Evolutionary conservation across 352 stramenopile species (phyloP).

Genomic region (Pythium guiyangense): DNA sequence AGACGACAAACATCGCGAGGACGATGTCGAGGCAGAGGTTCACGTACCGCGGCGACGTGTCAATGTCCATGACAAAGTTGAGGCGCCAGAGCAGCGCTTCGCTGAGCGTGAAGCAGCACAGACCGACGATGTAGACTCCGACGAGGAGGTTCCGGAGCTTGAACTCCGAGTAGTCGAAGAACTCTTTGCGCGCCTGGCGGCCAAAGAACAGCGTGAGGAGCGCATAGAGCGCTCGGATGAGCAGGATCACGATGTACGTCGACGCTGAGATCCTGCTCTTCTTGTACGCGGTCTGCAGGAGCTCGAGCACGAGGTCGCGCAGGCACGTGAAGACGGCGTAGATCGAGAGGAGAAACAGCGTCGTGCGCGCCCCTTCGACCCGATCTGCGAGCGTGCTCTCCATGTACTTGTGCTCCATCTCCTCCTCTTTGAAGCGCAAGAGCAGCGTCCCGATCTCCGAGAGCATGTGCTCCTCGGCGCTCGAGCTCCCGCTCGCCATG

Average conservation of each 20-base stretch:
- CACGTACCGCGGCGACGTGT: slow-evolving; percentile 63
- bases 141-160: slow-evolving; percentile 67
- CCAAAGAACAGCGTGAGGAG: slow-evolving; percentile 20
- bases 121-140: slow-evolving; percentile 48
- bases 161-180: slow-evolving; percentile 50
- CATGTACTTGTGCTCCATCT: slow-evolving; percentile 77
- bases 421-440: slow-evolving; percentile 58
- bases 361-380: slow-evolving; percentile 59
- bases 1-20: slow-evolving; percentile 82
- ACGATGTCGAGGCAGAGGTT: slow-evolving; percentile 79
- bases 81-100: slow-evolving; percentile 52
- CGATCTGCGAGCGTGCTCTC: slow-evolving; percentile 55
- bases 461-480: slow-evolving; percentile 61
- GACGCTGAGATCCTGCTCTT: slow-evolving; percentile 20
- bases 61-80: slow-evolving; percentile 50
- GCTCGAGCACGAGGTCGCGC: slow-evolving; percentile 53
- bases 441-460: slow-evolving; percentile 52
- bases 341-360: slow-evolving; percentile 40
- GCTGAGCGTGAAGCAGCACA: slow-evolving; percentile 44
- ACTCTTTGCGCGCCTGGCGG: slow-evolving; percentile 35
- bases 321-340: slow-evolving; percentile 67
- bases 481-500: slow-evolving; percentile 19
- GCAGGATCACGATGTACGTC: slow-evolving; percentile 39
- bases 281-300: slow-evolving; percentile 23
- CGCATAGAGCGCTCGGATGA: slow-evolving; percentile 30